phyloP scores from a whole-genome alignment of 1,284 basidiomycete genomes.

The Malassezia sympodialis region DNA sequence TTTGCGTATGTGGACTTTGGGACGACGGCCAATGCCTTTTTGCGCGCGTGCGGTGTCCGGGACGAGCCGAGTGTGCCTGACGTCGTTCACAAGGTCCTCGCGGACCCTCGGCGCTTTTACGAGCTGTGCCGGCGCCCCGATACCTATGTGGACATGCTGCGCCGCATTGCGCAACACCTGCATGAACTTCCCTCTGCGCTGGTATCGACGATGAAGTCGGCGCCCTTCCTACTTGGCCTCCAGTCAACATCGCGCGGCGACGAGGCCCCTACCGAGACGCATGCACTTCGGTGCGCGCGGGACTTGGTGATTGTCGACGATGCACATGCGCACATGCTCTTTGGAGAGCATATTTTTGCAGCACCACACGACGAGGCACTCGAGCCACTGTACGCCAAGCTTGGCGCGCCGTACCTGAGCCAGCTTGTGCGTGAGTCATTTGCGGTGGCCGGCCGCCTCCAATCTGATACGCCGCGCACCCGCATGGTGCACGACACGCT shows the following conservation, averaged over 20 bases:
- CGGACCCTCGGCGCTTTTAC: constrained; percentile 59
- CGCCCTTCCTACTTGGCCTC: constrained; percentile 64
- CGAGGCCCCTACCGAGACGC: constrained; percentile 26
- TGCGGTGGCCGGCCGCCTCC: constrained; percentile 52
- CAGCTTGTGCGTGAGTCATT: constrained; percentile 66
- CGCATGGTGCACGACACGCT: constrained; percentile 51
- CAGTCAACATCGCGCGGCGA: constrained; percentile 49
- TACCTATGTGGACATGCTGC: constrained; percentile 63
- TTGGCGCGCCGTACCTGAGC: constrained; percentile 61
- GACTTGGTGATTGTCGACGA: constrained; percentile 47
- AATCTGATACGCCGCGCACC: constrained; percentile 32
- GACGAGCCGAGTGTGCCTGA: constrained; percentile 79
- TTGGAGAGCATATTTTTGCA: constrained; percentile 53
- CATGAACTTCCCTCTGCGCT: constrained; percentile 57
- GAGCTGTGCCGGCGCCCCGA: constrained; percentile 58
- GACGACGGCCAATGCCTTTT: constrained; percentile 63
- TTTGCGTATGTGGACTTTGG: constrained; percentile 85
- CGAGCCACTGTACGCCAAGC: constrained; percentile 47
- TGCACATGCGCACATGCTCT: constrained; percentile 46
- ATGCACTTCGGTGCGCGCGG: constrained; percentile 41
- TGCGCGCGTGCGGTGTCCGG: constrained; percentile 76
- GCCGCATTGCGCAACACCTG: constrained; percentile 70
- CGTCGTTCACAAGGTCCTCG: constrained; percentile 48
- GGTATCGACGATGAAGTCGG: constrained; percentile 59
- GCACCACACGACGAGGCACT: constrained; percentile 83